A percentile compares a stretch with the other conserved stretches of the same genome.
These are phyloP conservation scores for Achaetomium macrosporum DNA, from an alignment of 2,329 filamentous ascomycete species.

Conservation along the genomic window DNA sequence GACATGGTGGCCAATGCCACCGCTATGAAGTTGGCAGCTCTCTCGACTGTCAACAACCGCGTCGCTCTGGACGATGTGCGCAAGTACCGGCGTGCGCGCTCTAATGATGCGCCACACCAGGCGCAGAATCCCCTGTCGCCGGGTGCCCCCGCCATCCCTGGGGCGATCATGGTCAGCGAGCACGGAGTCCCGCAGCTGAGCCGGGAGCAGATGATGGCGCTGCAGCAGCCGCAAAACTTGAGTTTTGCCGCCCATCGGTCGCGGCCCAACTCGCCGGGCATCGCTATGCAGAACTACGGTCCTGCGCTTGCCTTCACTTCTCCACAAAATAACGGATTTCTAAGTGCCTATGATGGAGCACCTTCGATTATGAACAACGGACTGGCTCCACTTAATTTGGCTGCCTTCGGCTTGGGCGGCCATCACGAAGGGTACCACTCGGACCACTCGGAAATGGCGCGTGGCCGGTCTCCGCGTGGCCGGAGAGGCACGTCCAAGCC, in stretches of 20 bases:
- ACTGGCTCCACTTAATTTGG: conserved; percentile 64
- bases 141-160: conserved; percentile 59
- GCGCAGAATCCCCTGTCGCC: conserved; percentile 60
- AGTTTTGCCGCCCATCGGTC: conserved; percentile 67
- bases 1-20: conserved; percentile 99
- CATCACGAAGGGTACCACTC: conserved; percentile 83
- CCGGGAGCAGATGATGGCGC: conserved; percentile 74
- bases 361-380: conserved; percentile 66
- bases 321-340: conserved; percentile 89
- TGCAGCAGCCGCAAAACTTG: conserved; percentile 49
- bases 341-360: conserved; percentile 76
- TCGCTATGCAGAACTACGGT: conserved; percentile 69
- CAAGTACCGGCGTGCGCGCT: conserved; percentile 88
- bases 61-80: conserved; percentile 95
- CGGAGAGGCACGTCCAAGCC: conserved; percentile 93
- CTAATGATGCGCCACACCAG: conserved; percentile 68
- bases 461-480: conserved; percentile 86
- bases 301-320: conserved; percentile 71
- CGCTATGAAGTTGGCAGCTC: conserved; percentile 94
- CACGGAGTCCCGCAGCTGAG: conserved; percentile 74
- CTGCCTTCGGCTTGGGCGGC: conserved; percentile 63
- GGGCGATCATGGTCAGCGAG: conserved; percentile 89
- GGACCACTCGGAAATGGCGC: conserved; percentile 85
- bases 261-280: conserved; percentile 81
- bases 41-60: conserved; percentile 97